A percentile compares a stretch with the other conserved stretches of the same genome.
Evolutionary conservation across 2,329 filamentous ascomycete species (phyloP).

Genomic region (Conoideocrella luteorostrata): DNA sequence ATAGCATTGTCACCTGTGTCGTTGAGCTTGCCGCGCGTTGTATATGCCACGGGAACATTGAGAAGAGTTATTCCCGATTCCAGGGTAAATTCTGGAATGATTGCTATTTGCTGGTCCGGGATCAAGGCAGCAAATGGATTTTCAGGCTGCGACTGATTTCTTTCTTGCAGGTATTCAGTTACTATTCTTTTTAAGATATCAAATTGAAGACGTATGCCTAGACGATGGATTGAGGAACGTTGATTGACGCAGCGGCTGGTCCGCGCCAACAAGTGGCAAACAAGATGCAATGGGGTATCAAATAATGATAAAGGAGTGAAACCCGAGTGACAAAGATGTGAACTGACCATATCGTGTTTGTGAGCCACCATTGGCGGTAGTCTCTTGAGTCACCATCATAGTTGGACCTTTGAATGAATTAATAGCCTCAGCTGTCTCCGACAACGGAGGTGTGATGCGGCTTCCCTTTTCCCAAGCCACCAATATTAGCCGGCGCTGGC

Average conservation of each 20-base stretch:
- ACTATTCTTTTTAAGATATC: constrained; percentile 32
- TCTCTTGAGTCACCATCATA: constrained; percentile 18
- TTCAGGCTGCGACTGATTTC: constrained; percentile 66
- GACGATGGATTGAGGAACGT: no score
- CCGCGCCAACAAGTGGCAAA: no score
- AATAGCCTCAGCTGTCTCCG: not conserved
- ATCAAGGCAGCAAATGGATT: constrained; percentile 87
- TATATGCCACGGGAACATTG: constrained; percentile 69
- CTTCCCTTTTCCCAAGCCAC: no score
- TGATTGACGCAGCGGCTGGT: no score
- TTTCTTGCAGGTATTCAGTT: constrained; percentile 63
- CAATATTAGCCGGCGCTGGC: no score
- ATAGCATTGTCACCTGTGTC: constrained; percentile 58
- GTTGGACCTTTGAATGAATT: not conserved
- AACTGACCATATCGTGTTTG: constrained; percentile 25
- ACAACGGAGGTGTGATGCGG: constrained; percentile 1
- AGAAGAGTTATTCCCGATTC: constrained; percentile 81
- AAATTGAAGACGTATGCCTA: no score
- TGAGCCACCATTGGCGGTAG: constrained; percentile 12
- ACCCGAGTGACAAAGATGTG: not conserved
- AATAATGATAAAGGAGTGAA: no score
- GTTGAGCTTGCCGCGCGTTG: constrained; percentile 56
- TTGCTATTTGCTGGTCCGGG: constrained; percentile 77
- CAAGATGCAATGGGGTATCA: no score
- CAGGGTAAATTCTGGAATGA: constrained; percentile 83